phyloP scores from a whole-genome alignment of 495 filamentous ascomycete species.

The Penicillium crystallinum region DNA sequence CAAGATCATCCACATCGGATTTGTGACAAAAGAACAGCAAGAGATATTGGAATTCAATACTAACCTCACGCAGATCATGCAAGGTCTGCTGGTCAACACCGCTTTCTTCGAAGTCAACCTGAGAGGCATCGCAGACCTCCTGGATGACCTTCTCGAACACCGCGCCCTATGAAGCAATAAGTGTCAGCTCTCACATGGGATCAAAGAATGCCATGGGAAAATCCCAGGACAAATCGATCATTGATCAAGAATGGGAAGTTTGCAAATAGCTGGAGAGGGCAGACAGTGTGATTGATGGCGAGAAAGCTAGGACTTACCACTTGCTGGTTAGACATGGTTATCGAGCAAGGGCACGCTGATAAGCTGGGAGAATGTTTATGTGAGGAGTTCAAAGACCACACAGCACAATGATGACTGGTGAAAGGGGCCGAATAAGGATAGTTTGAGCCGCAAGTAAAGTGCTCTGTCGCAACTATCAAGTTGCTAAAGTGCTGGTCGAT shows the following conservation, averaged over 20 bases:
- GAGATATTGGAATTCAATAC: slow-evolving; percentile 23
- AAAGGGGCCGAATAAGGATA: background rate
- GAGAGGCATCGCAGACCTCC: slow-evolving; percentile 80
- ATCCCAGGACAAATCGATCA: background rate
- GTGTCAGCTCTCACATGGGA: slow-evolving; percentile 28
- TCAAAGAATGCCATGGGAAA: background rate
- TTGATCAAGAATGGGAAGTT: background rate
- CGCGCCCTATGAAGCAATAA: slow-evolving; percentile 52
- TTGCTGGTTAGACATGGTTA: slow-evolving; percentile 57
- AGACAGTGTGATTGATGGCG: slow-evolving; percentile 14
- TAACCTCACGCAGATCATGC: slow-evolving; percentile 77
- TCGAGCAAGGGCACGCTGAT: background rate
- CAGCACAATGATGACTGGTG: background rate
- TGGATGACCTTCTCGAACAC: slow-evolving; percentile 89
- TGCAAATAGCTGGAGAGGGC: slow-evolving; percentile 12
- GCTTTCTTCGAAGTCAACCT: slow-evolving; percentile 93
- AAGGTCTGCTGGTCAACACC: slow-evolving; percentile 84
- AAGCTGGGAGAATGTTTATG: background rate
- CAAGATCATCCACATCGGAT: slow-evolving; percentile 8
- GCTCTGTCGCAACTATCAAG: slow-evolving; percentile 22
- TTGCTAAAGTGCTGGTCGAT: slow-evolving; percentile 19
- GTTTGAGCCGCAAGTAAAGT: slow-evolving; percentile 7
- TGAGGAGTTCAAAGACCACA: background rate
- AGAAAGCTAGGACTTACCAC: slow-evolving; percentile 49
- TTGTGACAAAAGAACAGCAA: slow-evolving; percentile 14